Evolutionary conservation across 108 stramenopile species (phyloP).

Genomic region (Epipyxis sp.): DNA sequence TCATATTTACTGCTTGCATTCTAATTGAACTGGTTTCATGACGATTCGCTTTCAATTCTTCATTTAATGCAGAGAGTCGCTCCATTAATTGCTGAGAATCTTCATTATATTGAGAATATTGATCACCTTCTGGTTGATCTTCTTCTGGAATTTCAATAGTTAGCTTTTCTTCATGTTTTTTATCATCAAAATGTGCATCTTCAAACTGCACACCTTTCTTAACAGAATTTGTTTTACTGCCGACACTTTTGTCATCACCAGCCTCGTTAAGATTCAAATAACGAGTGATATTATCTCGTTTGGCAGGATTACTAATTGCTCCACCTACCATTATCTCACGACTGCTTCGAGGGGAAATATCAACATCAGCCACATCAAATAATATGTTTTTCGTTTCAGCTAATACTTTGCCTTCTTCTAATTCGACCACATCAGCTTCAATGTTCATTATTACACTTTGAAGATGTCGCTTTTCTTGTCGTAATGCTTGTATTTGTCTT

Average conservation of each 20-base stretch:
- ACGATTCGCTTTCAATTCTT: background rate
- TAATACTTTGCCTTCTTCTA: slow-evolving; percentile 32
- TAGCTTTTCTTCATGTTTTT: background rate
- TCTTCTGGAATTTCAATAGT: background rate
- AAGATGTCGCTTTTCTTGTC: slow-evolving; percentile 42
- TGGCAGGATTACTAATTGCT: no score
- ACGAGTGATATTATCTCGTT: no score
- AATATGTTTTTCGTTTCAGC: background rate
- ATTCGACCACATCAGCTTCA: slow-evolving; percentile 34
- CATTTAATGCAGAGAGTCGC: background rate
- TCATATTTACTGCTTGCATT: background rate
- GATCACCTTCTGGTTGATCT: background rate
- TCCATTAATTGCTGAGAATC: no score
- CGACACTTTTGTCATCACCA: background rate
- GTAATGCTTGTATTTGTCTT: slow-evolving; percentile 34
- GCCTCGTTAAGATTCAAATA: no score
- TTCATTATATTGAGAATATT: no score
- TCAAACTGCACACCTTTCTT: background rate
- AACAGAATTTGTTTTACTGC: background rate
- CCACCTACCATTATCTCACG: no score
- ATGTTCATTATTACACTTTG: slow-evolving; percentile 12
- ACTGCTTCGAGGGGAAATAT: no score
- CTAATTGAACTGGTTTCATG: background rate
- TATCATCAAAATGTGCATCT: no score
- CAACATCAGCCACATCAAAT: no score